Evolutionary conservation across 306 rosid genomes (phyloP).

Genomic region (Gastrolobium bilobum): DNA sequence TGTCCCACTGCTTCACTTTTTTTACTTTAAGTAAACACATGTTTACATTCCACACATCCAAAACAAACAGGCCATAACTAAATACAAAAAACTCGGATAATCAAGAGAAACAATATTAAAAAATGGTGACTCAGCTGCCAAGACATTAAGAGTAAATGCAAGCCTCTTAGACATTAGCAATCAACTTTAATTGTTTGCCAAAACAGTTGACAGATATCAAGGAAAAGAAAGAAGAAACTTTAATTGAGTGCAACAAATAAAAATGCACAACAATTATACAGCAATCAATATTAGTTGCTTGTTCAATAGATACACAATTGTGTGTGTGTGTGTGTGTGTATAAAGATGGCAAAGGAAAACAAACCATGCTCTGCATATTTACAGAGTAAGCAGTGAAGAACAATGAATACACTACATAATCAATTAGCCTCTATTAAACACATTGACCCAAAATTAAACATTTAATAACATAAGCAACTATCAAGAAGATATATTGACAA

Average conservation of each 20-base stretch:
- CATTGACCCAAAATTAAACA: not conserved
- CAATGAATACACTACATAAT: not conserved
- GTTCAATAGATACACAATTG: slow-evolving; percentile 18
- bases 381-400: not conserved
- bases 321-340: not conserved
- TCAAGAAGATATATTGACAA: not conserved
- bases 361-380: slow-evolving; percentile 4
- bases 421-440: not conserved
- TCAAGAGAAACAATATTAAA: not conserved
- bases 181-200: slow-evolving; percentile 10
- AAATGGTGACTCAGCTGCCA: slow-evolving; percentile 10
- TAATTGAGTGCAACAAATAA: not conserved
- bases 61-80: slow-evolving; percentile 27
- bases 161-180: slow-evolving; percentile 26
- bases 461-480: not conserved
- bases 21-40: slow-evolving; percentile 16
- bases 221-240: not conserved
- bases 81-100: slow-evolving; percentile 3
- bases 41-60: slow-evolving; percentile 3
- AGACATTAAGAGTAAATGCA: slow-evolving; percentile 31
- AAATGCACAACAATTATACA: not conserved
- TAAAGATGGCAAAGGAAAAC: not conserved
- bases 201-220: slow-evolving; percentile 19
- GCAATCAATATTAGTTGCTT: not conserved
- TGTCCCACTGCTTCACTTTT: not conserved